phyloP scores from a whole-genome alignment of 1,284 basidiomycete genomes.

The Trichosporon ovoides region DNA sequence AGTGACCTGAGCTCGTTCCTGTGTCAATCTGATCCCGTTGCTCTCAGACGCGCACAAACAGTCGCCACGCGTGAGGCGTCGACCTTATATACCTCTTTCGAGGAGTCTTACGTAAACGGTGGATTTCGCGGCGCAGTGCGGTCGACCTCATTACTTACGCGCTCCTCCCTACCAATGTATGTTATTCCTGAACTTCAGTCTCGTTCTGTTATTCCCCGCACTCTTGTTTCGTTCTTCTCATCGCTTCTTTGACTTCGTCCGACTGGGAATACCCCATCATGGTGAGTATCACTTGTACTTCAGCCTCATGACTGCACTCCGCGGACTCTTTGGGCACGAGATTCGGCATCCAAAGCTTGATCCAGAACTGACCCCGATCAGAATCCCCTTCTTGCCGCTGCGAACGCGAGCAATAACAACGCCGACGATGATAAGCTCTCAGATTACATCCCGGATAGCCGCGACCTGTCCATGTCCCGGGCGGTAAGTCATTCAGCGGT shows the following conservation, averaged over 20 bases:
- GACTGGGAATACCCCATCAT: too few species aligned
- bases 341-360: too few species aligned
- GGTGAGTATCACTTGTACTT: too few species aligned
- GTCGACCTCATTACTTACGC: background rate
- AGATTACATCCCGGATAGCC: constrained; percentile 45
- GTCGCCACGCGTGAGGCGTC: background rate
- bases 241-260: too few species aligned
- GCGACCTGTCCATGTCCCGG: constrained; percentile 44
- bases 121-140: background rate
- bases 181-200: background rate
- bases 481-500: constrained; percentile 45
- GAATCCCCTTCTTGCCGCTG: constrained; percentile 45
- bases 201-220: too few species aligned
- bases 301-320: background rate
- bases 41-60: background rate
- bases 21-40: background rate
- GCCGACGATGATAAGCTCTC: constrained; percentile 46
- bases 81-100: background rate
- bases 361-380: too few species aligned
- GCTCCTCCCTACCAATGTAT: background rate
- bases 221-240: background rate
- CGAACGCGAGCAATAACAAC: constrained; percentile 28
- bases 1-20: background rate
- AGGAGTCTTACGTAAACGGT: background rate
- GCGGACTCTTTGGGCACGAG: background rate